phyloP scores from a whole-genome alignment of 768 basidiomycete genomes.

The Wakefieldia striispora region DNA sequence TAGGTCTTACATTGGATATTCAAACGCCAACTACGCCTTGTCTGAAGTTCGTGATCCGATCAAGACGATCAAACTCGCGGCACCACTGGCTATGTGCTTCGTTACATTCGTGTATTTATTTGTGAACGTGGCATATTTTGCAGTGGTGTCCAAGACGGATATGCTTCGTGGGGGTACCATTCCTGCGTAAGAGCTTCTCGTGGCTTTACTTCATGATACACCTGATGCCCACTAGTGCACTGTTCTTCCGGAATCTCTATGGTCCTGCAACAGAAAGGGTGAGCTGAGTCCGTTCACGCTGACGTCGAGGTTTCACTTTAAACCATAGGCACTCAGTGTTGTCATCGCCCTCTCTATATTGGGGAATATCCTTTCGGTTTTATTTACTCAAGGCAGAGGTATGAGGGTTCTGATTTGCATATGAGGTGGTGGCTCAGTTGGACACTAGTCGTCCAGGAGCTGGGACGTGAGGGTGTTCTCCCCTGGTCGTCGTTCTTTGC shows the following conservation, averaged over 20 bases:
- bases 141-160: constrained; percentile 67
- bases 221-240: constrained; percentile 39
- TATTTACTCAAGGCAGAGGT: constrained; percentile 71
- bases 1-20: constrained; percentile 73
- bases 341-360: constrained; percentile 64
- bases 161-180: constrained; percentile 63
- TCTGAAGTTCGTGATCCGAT: constrained; percentile 71
- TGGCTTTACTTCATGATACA: not conserved
- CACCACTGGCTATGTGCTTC: constrained; percentile 59
- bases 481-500: constrained; percentile 67
- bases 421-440: constrained; percentile 3
- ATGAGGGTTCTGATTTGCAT: constrained; percentile 9
- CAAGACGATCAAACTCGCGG: constrained; percentile 66
- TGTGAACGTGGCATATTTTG: constrained; percentile 72
- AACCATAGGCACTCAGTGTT: constrained; percentile 50
- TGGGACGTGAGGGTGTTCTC: constrained; percentile 68
- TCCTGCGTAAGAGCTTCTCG: constrained; percentile 51
- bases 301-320: constrained; percentile 1
- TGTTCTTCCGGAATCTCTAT: constrained; percentile 75
- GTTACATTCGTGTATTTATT: constrained; percentile 62
- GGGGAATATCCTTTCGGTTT: constrained; percentile 60
- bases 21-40: constrained; percentile 71
- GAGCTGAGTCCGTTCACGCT: constrained; percentile 1
- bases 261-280: constrained; percentile 62
- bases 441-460: constrained; percentile 61